phyloP scores from a whole-genome alignment of 352 stramenopile genomes.

The Globisporangium sylvaticum region DNA sequence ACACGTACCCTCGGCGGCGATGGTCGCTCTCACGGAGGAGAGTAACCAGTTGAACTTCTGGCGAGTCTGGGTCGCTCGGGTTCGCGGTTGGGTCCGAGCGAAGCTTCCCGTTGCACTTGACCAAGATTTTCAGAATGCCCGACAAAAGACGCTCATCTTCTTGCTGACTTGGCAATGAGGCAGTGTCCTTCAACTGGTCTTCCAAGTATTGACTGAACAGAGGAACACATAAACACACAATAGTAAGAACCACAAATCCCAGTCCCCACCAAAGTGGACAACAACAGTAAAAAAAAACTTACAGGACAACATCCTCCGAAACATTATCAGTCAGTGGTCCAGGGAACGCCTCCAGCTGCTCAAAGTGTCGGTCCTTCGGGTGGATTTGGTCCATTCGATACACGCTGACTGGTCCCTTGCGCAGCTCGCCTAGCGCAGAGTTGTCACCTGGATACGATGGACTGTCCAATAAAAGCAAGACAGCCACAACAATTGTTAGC shows the following conservation, averaged over 20 bases:
- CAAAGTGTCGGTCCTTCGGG: conserved; percentile 57
- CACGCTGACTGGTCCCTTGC: conserved; percentile 76
- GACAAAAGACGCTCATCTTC: conserved; percentile 73
- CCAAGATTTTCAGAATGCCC: conserved; percentile 60
- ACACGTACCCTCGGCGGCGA: conserved; percentile 44
- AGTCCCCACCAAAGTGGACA: not conserved
- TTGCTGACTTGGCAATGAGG: conserved; percentile 25
- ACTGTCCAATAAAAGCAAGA: conserved; percentile 20
- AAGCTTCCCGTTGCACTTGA: conserved; percentile 80
- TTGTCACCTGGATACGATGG: conserved; percentile 47
- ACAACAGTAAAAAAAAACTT: conserved; percentile 4
- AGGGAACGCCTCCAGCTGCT: conserved; percentile 73
- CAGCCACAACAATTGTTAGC: not conserved
- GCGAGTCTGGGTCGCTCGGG: conserved; percentile 51
- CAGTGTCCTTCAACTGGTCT: conserved; percentile 39
- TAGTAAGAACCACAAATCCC: not conserved
- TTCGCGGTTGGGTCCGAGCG: conserved; percentile 45
- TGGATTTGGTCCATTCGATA: conserved; percentile 83
- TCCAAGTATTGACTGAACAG: conserved; percentile 48
- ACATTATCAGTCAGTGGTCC: conserved; percentile 66
- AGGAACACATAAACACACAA: not conserved
- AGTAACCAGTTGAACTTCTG: conserved; percentile 61
- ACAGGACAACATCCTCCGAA: conserved; percentile 59
- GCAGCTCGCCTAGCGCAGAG: conserved; percentile 49
- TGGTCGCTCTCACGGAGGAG: conserved; percentile 69